Base-by-base conservation (phyloP, 352 stramenopile genomes). In the Globisporangium cylindrosporum region DNA sequence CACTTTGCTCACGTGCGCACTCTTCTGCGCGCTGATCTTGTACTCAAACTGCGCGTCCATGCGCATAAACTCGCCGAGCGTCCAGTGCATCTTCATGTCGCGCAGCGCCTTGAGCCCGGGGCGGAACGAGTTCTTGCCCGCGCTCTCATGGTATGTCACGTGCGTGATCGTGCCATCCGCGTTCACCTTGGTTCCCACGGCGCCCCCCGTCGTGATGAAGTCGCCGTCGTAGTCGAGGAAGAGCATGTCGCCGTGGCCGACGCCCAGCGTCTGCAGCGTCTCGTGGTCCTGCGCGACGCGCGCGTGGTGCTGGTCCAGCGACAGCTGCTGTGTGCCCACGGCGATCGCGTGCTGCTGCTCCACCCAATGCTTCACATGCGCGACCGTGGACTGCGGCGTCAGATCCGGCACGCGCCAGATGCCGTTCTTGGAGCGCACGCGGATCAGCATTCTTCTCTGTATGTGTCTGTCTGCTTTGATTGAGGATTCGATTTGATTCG, bases 81-180 rank as follows among this genome's bases (percentile, higher is more conserved):
- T 99, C 97, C 97, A 99, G 70, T 98, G 82, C 96, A 99, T 99
- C 82, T 99, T 99, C 89, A 99, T 99, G 74, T 98, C 94, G 2
- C 97, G 83, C 56, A 99, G 77, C 36, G 97, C 79, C 74, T 99
- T 92, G 80, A 98, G 90, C 7, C 97, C 97, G 12, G 97, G 97
- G 24, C 97, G 89, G 78, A 99, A 99, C 48, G 77, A 92, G 68
- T 82, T 96, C 77, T 90, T 88, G 71, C 80, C 81, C 32, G 83
- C 78, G 63, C 76, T 83, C 61, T 92, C 85, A 68, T 92, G 77
- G 71, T 93, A 92, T 56, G 77, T 80, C 55, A 93, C 86, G 36
- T 88, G 87, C 36, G 84, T 91, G 59, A 96, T 78, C 53, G 84
- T 88, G 34, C 89, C 89, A 51, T 96, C 89, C 51, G 89, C 86